Percentiles rank a stretch among this genome's conserved stretches.
phyloP scores from a whole-genome alignment of 805 yeast genomes.

The Saccharomycopsis sp. region DNA sequence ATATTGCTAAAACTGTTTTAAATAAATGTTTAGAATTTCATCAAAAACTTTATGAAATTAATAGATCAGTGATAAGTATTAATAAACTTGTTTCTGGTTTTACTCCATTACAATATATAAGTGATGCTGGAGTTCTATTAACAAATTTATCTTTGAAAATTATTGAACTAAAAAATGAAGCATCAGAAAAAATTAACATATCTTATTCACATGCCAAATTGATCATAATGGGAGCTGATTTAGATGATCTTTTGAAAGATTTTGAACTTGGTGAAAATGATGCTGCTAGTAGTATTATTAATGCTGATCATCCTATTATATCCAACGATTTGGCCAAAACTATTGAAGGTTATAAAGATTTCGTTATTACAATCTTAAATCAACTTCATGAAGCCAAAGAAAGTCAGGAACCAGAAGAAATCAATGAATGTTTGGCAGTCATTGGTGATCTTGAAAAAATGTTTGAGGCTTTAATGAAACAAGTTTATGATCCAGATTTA shows the following conservation, averaged over 20 bases:
- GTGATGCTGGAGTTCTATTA: conserved; percentile 48
- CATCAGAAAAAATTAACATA: conserved; percentile 38
- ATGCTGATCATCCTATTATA: conserved; percentile 19
- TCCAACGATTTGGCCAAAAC: conserved; percentile 22
- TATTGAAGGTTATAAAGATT: conserved; percentile 35
- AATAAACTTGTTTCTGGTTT: conserved; percentile 32
- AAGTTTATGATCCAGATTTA: conserved; percentile 14
- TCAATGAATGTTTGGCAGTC: conserved; percentile 48
- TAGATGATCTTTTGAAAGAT: conserved; percentile 28
- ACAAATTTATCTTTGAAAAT: conserved; percentile 39
- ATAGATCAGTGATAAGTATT: conserved; percentile 36
- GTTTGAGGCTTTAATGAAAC: conserved; percentile 37
- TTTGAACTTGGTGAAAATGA: conserved; percentile 10
- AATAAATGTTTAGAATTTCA: conserved; percentile 37
- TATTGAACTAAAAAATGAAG: conserved; percentile 36
- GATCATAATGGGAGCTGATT: conserved; percentile 43
- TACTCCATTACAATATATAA: conserved; percentile 36
- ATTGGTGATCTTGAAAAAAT: conserved; percentile 51
- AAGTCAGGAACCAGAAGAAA: conserved; percentile 36
- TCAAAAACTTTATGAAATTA: conserved; percentile 30
- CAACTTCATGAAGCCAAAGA: conserved; percentile 42
- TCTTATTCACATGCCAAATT: conserved; percentile 47
- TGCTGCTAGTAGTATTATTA: conserved; percentile 21
- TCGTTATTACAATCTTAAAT: conserved; percentile 38
- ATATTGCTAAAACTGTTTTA: conserved; percentile 38